Percentiles rank a stretch among this genome's conserved stretches.
These are phyloP conservation scores for Piper longum DNA, from an alignment of 164 flowering plant genomes.

Conservation along the genomic window DNA sequence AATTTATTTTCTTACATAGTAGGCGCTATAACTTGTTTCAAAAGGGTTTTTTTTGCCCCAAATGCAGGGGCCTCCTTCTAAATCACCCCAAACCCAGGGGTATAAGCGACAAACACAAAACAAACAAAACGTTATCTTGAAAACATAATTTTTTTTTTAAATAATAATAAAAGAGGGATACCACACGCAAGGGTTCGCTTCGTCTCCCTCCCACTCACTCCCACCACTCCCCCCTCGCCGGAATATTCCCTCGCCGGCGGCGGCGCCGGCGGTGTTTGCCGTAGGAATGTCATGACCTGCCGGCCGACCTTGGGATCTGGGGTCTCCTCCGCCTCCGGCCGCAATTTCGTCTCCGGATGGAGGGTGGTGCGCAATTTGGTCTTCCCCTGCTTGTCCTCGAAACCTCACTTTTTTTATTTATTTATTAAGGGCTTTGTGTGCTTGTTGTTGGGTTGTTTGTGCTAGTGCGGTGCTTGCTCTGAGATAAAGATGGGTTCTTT, in stretches of 20 bases:
- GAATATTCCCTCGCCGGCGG: constrained; percentile 7
- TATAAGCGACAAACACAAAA: too few relatives aligned
- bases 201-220: neutral
- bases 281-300: constrained; percentile 26
- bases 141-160: too few relatives aligned
- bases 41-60: too few relatives aligned
- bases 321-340: constrained; percentile 26
- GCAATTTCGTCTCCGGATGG: constrained; percentile 82
- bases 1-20: too few relatives aligned
- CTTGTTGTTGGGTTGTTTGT: neutral
- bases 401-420: neutral
- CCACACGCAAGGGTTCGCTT: neutral
- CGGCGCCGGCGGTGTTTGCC: constrained; percentile 5
- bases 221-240: neutral
- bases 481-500: too few relatives aligned
- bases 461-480: too few relatives aligned
- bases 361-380: constrained; percentile 59
- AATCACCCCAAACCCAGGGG: too few relatives aligned
- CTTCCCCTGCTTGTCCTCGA: neutral
- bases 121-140: too few relatives aligned
- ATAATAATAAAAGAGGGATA: neutral
- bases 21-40: too few relatives aligned
- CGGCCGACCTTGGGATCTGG: constrained; percentile 35
- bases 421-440: too few relatives aligned
- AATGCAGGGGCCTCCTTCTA: too few relatives aligned